Base-by-base conservation (phyloP, 768 basidiomycete genomes). In the Symmetrospora coprosmae region DNA sequence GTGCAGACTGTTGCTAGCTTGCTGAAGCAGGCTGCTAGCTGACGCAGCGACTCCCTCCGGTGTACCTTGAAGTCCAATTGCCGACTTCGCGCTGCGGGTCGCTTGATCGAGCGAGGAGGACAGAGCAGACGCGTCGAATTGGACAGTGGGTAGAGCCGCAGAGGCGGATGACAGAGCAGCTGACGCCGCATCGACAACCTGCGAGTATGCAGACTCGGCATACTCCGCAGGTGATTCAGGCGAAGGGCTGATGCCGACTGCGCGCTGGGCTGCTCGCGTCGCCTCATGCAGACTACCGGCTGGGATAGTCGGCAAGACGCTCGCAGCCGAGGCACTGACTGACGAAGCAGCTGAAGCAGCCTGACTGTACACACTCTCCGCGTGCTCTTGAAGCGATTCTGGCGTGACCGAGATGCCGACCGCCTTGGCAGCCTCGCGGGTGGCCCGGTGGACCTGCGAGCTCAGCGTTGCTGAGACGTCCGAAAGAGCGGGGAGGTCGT, bases 211-310 rank as follows among this genome's bases (percentile, higher is more conserved):
- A 30, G 52, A 55, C 38, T 55, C 52, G 5, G 37, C 41, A 25
- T 58, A 58, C 30, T 58, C 55, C 17, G 41, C 55, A 2, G 43
- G 39, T 28, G n/a, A 45, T 27, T 58, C 55, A 23, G 55, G 52
- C 4, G 37, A 38, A 21, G 52, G 52, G 11, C 34, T 55, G 11
- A 14, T 27, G 7, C 52, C 52, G 23, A 41, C 52, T 2, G 52
- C 52, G 13, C 40, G 37, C 8, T 33, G 34, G 19, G 40, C 39
- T 6, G 52, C 38, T 14, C 49, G 49, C 14, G 49, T 50, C 13
- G 49, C 49, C 11, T 21, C 23, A 19, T 50, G 49, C 23, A 50
- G 27, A n/a, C n/a, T n/a, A n/a, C n/a, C n/a, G n/a, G n/a, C n/a
- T n/a, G n/a, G n/a, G n/a, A n/a, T n/a, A n/a, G n/a, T n/a, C n/a